Conservation (phyloP, 169 alveolate species). For the Cytauxzoon felis region DNA sequence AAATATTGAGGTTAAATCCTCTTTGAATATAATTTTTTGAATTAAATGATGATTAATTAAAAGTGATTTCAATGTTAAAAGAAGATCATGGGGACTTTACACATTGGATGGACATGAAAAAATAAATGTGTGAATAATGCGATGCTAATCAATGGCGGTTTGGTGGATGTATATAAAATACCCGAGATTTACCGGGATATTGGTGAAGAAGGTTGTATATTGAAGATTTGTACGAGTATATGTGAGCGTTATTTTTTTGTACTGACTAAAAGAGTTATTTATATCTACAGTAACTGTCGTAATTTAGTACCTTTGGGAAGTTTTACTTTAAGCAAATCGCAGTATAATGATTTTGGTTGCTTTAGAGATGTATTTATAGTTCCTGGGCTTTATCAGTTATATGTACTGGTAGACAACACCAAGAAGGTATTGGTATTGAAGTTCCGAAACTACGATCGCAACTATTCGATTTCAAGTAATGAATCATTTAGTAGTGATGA, state of each 20-base stretch:
- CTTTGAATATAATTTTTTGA: too few species aligned
- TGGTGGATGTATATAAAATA: too few species aligned
- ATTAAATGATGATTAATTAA: too few species aligned
- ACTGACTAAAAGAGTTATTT: conserved; percentile 19
- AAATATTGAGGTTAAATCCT: too few species aligned
- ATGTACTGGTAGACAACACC: conserved; percentile 34
- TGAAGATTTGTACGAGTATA: conserved; percentile 19
- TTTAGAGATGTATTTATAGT: conserved; percentile 34
- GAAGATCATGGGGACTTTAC: too few species aligned
- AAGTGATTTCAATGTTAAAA: too few species aligned
- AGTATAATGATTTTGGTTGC: background rate
- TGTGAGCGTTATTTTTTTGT: conserved; percentile 37
- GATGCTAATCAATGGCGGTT: too few species aligned
- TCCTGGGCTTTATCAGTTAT: conserved; percentile 11
- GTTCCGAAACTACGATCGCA: conserved; percentile 5
- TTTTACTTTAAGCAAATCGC: conserved; percentile 1
- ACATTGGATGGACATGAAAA: too few species aligned
- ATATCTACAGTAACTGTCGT: conserved; percentile 36
- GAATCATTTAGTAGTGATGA: too few species aligned
- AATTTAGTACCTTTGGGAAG: conserved; percentile 29
- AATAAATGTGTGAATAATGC: too few species aligned
- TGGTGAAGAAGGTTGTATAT: background rate
- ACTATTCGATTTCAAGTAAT: background rate
- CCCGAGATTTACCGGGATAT: too few species aligned
- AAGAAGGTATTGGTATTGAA: conserved; percentile 24